Base-by-base conservation (phyloP, 257 asterid species). In the Salvia miltiorrhiza region DNA sequence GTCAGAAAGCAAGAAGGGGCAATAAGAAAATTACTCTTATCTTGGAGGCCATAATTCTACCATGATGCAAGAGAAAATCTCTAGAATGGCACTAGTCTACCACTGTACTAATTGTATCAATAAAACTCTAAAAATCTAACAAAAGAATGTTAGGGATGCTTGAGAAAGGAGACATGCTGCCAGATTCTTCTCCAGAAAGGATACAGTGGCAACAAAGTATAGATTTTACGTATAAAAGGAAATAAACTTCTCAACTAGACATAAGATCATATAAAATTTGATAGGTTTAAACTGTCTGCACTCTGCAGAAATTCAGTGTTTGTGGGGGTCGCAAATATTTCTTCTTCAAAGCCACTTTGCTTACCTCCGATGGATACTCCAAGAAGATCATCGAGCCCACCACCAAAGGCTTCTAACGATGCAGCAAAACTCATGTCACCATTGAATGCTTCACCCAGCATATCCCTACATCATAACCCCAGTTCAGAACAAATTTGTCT, bases 351-450 rank as follows among this genome's bases (percentile, higher is more conserved):
- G 33, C 41, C 74, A 76, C 52, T 65, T 69, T 21, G 55, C 59
- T 49, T 76, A 88, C 97, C 99, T 86, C 99, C 99, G 6, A 93
- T 75, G 7, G 99, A 88, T 49, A 90, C 95, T 9, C 97, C 91
- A 39, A 93, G 82, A 69, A 95, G 96, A 77, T 93, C 99, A 70
- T 93, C 99, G 57, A 83, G 88, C 66, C 91, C 96, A 73, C 96
- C 99, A 70, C 93, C 93, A 79, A 93, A 93, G 60, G 96, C 90
- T 82, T 93, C 99, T 79, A 93, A 69, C 47, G 96, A 81, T 68
- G 90, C 94, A 4, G 93, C 98, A 75, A 93, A 93, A 74, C 76
- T 81, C 70, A 78, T 73, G 79, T 93, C 98, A 20, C 92, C 90
- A 63, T 85, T 81, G 74, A 85, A 80, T 44, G 96, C 78, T 73